phyloP scores from a whole-genome alignment of 352 stramenopile genomes.

The Elongisporangium undulatum region DNA sequence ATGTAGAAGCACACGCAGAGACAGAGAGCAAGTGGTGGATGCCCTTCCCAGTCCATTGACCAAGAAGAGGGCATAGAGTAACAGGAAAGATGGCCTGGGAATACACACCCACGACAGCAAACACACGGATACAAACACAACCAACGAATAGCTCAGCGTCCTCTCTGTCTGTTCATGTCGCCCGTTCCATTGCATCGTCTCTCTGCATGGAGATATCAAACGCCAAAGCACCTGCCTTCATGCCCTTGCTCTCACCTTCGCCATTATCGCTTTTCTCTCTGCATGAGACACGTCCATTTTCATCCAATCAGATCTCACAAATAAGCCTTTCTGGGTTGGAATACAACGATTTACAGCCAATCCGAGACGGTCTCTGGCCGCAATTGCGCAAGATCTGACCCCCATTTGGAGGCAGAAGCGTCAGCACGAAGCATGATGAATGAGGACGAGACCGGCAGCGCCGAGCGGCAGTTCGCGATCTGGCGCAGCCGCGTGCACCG shows the following conservation, averaged over 20 bases:
- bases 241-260: no score
- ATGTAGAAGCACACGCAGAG: constrained; percentile 9
- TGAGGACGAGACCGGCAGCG: constrained; percentile 1
- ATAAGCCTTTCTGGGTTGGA: not conserved
- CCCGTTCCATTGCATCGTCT: not conserved
- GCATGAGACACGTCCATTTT: not conserved
- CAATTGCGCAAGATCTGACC: not conserved
- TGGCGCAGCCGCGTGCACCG: constrained; percentile 68
- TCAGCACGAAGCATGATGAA: not conserved
- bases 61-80: not conserved
- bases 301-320: not conserved
- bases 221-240: not conserved
- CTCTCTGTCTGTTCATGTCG: not conserved
- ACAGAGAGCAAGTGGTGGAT: constrained; percentile 12
- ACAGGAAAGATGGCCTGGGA: not conserved
- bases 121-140: not conserved
- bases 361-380: not conserved
- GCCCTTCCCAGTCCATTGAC: not conserved
- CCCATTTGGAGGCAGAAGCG: constrained; percentile 4
- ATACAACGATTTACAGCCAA: not conserved
- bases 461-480: constrained; percentile 53
- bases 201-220: not conserved
- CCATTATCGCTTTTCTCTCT: not conserved
- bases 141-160: not conserved
- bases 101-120: not conserved